phyloP scores from a whole-genome alignment of 768 basidiomycete genomes.

The Suillus ampliporus region DNA sequence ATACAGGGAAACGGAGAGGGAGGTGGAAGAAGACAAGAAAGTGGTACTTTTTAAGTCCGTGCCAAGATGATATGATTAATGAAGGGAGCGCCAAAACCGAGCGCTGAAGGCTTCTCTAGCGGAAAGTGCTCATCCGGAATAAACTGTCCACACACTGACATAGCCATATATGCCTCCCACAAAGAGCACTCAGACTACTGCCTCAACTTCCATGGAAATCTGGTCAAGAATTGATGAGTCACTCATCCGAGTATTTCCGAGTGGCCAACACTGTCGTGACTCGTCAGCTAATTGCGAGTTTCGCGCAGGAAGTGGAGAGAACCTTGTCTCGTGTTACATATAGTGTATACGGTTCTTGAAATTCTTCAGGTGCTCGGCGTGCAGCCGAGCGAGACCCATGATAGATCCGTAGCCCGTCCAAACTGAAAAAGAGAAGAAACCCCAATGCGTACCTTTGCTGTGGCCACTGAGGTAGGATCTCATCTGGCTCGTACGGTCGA shows the following conservation, averaged over 20 bases:
- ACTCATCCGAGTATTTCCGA: constrained; percentile 3
- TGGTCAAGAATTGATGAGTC: too few relatives aligned
- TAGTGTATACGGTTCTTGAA: not conserved
- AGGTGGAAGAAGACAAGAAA: not conserved
- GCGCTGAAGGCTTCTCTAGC: too few relatives aligned
- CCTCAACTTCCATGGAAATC: not conserved
- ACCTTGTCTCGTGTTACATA: not conserved
- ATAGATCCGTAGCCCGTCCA: not conserved
- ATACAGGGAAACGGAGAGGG: not conserved
- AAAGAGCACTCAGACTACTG: not conserved
- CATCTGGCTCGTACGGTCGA: not conserved
- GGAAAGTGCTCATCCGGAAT: too few relatives aligned
- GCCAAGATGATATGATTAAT: too few relatives aligned
- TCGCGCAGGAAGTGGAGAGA: not conserved
- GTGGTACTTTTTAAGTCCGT: too few relatives aligned
- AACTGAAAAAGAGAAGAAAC: not conserved
- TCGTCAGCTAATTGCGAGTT: not conserved
- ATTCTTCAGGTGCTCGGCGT: not conserved
- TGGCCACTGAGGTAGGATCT: not conserved
- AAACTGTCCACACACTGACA: too few relatives aligned
- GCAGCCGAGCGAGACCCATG: too few relatives aligned
- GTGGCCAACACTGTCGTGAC: not conserved
- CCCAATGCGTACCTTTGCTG: not conserved
- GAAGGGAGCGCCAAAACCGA: too few relatives aligned
- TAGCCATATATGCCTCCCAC: not conserved